Evolutionary conservation across 495 filamentous ascomycete genomes (phyloP), one percentile per base, ranked within the genome.

Genomic region (Lophiostoma macrostomum): DNA sequence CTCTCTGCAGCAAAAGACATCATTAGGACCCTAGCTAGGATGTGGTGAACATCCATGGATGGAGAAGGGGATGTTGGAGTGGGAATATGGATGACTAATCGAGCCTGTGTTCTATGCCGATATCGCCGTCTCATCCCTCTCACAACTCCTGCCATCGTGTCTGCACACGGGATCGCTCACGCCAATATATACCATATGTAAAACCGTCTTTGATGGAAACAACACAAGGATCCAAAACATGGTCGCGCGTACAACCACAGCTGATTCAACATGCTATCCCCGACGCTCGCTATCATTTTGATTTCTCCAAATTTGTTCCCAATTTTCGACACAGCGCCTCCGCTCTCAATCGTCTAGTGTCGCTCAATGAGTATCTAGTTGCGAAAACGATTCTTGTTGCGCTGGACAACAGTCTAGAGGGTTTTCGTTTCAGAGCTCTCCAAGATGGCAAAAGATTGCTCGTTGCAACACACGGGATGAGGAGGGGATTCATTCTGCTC

Each of bases 401-500:
- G 12, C 39, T 46, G 28, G 45, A 57, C 32, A 57, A 57, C 34
- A 36, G 41, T 20, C 46, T 57, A 18, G 32, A 57, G 37, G 34
- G 40, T 29, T 31, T 57, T 11, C 44, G 53, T 13, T 25, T 31
- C 19, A 39, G 34, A 12, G 55, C 55, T n/a, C 48, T 58, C 1
- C 13, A 41, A n/a, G 55, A 45, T 29, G 49, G 41, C 2, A 58
- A 58, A 36, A 46, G 27, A 22, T 27, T 58, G 11, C 39, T 58
- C 2, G 35, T 47, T 11, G 34, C 39, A 8, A 52, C 55, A 23
- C 31, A 58, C 20, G 28, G 25, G 23, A 23, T 58, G 10, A 29
- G 55, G 8, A 52, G 55, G 29, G 55, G 55, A 14, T 58, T 58
- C 20, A 27, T 58, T 10, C 40, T 58, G 11, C 48, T 58, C 6